Evolutionary conservation across 2,329 filamentous ascomycete species (phyloP).

Genomic region (Aspergillus clavatus): DNA sequence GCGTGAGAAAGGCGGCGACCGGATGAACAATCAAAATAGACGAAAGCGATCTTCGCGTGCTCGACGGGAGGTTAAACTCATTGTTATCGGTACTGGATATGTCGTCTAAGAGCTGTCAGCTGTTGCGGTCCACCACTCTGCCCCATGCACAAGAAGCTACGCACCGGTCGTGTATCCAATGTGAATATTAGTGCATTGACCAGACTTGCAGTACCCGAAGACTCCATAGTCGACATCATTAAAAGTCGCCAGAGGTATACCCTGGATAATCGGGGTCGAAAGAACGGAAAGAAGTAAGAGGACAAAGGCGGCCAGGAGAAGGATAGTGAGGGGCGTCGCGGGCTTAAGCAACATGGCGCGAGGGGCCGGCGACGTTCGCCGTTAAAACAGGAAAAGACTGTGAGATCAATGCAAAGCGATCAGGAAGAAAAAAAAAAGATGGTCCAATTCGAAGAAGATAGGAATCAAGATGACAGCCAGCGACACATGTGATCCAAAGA

Average conservation of each 20-base stretch:
- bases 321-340: constrained; percentile 80
- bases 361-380: constrained; percentile 16
- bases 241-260: constrained; percentile 76
- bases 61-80: constrained; percentile 62
- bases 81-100: constrained; percentile 38
- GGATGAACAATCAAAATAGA: constrained; percentile 89
- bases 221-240: constrained; percentile 80
- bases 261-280: constrained; percentile 84
- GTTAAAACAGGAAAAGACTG: constrained; percentile 3
- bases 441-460: neutral
- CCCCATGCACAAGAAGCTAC: constrained; percentile 33
- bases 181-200: constrained; percentile 64
- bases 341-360: constrained; percentile 72
- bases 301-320: constrained; percentile 80
- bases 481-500: constrained; percentile 7
- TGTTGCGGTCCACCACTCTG: constrained; percentile 3
- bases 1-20: constrained; percentile 76
- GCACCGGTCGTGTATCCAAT: constrained; percentile 83
- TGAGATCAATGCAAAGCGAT: neutral
- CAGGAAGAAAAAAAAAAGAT: neutral
- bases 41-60: constrained; percentile 65
- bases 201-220: constrained; percentile 74
- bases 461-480: constrained; percentile 4
- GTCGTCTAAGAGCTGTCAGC: constrained; percentile 22
- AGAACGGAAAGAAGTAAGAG: constrained; percentile 80